phyloP scores from a whole-genome alignment of 352 stramenopile genomes.

The Peronospora destructor region DNA sequence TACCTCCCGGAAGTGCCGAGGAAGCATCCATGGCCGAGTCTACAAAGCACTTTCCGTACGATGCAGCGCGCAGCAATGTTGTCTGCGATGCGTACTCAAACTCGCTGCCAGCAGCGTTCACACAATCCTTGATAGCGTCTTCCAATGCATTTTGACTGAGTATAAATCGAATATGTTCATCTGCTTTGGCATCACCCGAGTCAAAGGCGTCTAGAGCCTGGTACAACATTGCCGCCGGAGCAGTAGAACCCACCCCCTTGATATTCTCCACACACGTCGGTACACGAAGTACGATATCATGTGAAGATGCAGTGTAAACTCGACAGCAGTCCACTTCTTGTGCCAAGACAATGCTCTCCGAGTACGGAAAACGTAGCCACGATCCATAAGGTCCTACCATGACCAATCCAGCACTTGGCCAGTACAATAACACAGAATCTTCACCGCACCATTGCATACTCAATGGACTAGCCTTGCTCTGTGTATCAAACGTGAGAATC shows the following conservation, averaged over 20 bases:
- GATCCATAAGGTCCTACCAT: conserved; percentile 85
- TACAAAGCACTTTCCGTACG: conserved; percentile 87
- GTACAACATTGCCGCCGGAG: conserved; percentile 85
- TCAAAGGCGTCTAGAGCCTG: conserved; percentile 87
- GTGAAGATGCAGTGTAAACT: conserved; percentile 57
- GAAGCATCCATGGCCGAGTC: conserved; percentile 53
- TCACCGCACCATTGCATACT: conserved; percentile 87
- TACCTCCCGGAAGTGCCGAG: conserved; percentile 14
- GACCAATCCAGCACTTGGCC: conserved; percentile 68
- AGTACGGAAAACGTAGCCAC: conserved; percentile 81
- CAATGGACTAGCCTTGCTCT: conserved; percentile 67
- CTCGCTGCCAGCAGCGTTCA: conserved; percentile 79
- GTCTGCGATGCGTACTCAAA: conserved; percentile 83
- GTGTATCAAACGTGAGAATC: conserved; percentile 83
- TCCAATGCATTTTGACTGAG: conserved; percentile 70
- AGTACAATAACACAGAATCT: conserved; percentile 87
- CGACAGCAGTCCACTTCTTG: conserved; percentile 69
- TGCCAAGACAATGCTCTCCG: conserved; percentile 61
- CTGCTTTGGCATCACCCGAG: conserved; percentile 78
- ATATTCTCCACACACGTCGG: conserved; percentile 82
- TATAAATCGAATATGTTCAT: conserved; percentile 88
- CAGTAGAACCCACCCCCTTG: conserved; percentile 80
- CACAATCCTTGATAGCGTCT: conserved; percentile 83
- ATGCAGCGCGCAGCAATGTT: conserved; percentile 70
- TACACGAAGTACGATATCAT: conserved; percentile 85